Percentiles rank a stretch among this genome's conserved stretches.
phyloP scores from a whole-genome alignment of 257 asterid genomes.

The Craterostigma plantagineum region DNA sequence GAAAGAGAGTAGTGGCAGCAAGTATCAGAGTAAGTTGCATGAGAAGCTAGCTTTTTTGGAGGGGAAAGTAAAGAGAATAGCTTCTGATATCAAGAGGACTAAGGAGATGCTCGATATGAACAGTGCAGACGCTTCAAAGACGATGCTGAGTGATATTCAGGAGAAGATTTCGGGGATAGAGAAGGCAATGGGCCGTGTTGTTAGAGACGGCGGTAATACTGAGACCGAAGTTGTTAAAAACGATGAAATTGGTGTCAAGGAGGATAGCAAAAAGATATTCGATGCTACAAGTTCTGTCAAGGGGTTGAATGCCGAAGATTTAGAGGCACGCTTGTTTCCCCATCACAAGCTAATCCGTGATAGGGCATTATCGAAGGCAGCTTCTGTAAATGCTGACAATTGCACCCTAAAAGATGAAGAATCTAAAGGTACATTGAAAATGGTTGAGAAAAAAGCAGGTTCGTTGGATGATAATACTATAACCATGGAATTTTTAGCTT shows the following conservation, averaged over 20 bases:
- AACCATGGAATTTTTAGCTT: constrained; percentile 25
- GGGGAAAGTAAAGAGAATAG: constrained; percentile 72
- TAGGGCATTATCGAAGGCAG: constrained; percentile 27
- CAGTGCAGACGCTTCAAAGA: constrained; percentile 48
- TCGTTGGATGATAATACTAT: constrained; percentile 21
- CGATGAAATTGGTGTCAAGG: constrained; percentile 10
- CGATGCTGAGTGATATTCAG: constrained; percentile 47
- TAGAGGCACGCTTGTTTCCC: constrained; percentile 60
- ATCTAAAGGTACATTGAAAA: constrained; percentile 6
- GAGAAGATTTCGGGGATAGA: constrained; percentile 67
- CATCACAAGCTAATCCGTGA: constrained; percentile 60
- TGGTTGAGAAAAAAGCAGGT: constrained; percentile 11
- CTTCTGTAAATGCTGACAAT: constrained; percentile 10
- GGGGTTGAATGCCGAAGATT: constrained; percentile 35
- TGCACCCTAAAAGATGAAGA: background rate
- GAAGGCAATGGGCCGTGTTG: constrained; percentile 48
- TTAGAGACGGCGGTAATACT: constrained; percentile 14
- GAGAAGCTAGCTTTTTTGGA: constrained; percentile 72
- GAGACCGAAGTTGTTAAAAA: constrained; percentile 8
- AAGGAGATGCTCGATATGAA: constrained; percentile 56
- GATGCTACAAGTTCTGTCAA: constrained; percentile 17
- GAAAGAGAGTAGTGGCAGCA: constrained; percentile 16
- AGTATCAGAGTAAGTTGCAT: constrained; percentile 45
- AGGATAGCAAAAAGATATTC: constrained; percentile 8
- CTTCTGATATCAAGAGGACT: constrained; percentile 57